Evolutionary conservation across 305 asterid species (phyloP), one percentile per base, ranked within the genome.

Genomic region (Fraxinus velutina): DNA sequence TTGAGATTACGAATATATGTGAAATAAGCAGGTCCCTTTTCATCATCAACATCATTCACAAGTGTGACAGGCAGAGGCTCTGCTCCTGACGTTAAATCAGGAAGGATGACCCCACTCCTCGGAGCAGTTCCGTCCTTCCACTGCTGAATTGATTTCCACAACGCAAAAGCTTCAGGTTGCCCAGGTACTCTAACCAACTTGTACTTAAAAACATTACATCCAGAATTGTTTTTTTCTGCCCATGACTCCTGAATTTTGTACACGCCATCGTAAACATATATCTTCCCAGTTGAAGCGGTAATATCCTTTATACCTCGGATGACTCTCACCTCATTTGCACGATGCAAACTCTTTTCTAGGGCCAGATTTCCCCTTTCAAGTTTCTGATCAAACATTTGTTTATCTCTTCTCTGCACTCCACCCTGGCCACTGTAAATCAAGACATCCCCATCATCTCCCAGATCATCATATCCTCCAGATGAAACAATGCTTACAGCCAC

Each of bases 401-500:
- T 85, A 72, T 88, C 92, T 68, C 85, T 82, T 78, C 91, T 88
- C 75, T 88, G 90, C 30, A 88, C 92, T 64, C 92, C 92, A 73
- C 92, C 92, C 79, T 88, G 91, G 73, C 92, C 92, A 36, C 88
- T 89, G 79, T 89, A 89, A 34, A 89, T 84, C 84, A 86, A 73
- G 22, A 87, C 85, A 4, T 94, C 92, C 8, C 91, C 90, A 80
- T 91, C 94, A 15, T 84, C 91, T 19, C 97, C 97, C 8, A 92
- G 93, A 81, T 92, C 94, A 24, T 93, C 97, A 64, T 94, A 94
- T 36, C 98, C 97, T 79, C 98, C 98, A 19, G 98, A 90, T 8
- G 98, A 89, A 36, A 94, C 98, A 66, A 94, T 93, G 88, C 98
- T 92, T 74, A 94, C 91, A 24, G 98, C 97, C 80, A 94, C 76